phyloP scores from a whole-genome alignment of 768 basidiomycete genomes.

The Psilocybe cyanescens region DNA sequence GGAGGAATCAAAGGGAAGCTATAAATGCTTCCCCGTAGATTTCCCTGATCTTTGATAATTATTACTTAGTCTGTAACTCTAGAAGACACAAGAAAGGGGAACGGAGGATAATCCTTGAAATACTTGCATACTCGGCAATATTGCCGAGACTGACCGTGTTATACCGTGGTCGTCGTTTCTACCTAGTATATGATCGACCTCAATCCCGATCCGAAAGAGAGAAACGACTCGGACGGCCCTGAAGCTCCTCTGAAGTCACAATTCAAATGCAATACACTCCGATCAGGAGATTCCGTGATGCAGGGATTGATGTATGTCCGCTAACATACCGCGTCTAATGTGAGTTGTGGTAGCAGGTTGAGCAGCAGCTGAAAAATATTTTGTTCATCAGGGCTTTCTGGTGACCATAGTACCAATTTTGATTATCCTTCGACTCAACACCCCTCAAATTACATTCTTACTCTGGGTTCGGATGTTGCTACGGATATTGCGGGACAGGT shows the following conservation, averaged over 20 bases:
- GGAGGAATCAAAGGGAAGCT: conserved; percentile 50
- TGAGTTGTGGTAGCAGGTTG: background rate
- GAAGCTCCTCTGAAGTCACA: background rate
- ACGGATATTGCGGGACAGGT: background rate
- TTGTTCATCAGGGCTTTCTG: background rate
- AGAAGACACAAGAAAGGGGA: background rate
- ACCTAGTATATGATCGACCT: background rate
- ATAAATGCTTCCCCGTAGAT: background rate
- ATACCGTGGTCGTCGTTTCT: background rate
- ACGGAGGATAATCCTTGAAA: background rate
- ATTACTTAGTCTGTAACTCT: background rate
- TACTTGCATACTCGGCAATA: background rate
- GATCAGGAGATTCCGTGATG: background rate
- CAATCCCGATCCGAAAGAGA: background rate
- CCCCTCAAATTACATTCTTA: background rate
- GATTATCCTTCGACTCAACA: background rate
- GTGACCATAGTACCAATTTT: background rate
- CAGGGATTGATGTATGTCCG: conserved; percentile 14
- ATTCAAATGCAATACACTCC: conserved; percentile 1
- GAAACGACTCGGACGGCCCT: background rate
- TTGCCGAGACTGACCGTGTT: background rate
- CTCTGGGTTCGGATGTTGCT: conserved; percentile 11
- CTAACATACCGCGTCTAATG: background rate
- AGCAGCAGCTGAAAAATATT: background rate
- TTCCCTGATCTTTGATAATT: background rate